phyloP scores from a whole-genome alignment of 2,329 filamentous ascomycete genomes.

The Phialophora macrospora region DNA sequence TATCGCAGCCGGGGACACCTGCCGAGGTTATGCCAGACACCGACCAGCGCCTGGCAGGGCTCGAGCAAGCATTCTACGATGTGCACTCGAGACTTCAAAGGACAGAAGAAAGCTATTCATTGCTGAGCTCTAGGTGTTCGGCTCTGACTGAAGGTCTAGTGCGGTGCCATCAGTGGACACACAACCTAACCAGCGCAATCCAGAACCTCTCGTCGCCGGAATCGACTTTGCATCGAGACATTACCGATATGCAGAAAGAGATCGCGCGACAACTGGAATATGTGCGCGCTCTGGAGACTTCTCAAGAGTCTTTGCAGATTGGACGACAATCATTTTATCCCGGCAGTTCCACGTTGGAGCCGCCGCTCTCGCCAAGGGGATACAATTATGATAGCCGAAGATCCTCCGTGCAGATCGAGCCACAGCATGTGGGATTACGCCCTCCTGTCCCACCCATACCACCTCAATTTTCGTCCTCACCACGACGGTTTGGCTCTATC shows the following conservation, averaged over 20 bases:
- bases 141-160: constrained; percentile 78
- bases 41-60: constrained; percentile 72
- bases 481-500: constrained; percentile 86
- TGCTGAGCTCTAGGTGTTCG: constrained; percentile 80
- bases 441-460: constrained; percentile 37
- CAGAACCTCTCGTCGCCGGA: constrained; percentile 70
- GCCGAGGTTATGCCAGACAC: constrained; percentile 81
- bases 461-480: constrained; percentile 77
- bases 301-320: constrained; percentile 69
- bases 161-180: constrained; percentile 67
- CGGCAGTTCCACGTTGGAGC: constrained; percentile 65
- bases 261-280: constrained; percentile 66
- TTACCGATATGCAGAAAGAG: constrained; percentile 62
- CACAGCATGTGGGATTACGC: constrained; percentile 40
- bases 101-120: constrained; percentile 80
- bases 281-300: constrained; percentile 60
- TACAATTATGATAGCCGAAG: constrained; percentile 79
- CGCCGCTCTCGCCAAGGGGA: constrained; percentile 86
- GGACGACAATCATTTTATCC: constrained; percentile 68
- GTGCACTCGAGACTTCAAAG: constrained; percentile 75
- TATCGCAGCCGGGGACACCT: constrained; percentile 81
- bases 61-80: constrained; percentile 85
- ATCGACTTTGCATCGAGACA: constrained; percentile 76
- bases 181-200: constrained; percentile 41
- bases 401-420: constrained; percentile 67